Evolutionary conservation across 2,329 filamentous ascomycete species (phyloP), one percentile per base, ranked within the genome.

Genomic region (Passalora sequoiae): DNA sequence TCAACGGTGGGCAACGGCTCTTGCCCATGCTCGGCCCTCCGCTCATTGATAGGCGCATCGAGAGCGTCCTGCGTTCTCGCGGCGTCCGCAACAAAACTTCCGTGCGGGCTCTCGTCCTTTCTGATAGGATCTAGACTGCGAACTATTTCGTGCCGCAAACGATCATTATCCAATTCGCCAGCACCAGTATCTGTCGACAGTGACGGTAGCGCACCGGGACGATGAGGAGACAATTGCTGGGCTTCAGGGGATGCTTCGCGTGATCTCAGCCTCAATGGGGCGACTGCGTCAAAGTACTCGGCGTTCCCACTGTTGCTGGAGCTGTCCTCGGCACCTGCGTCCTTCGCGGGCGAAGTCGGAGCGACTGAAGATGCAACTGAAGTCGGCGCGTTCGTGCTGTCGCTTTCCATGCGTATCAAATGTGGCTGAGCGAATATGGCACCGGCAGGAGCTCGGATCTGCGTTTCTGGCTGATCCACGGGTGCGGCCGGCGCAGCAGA

Each of bases 71-170:
- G 59, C n/a, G 50, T 51, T 6, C 54, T 37, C 16, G 51, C 50
- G 15, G 40, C 36, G 30, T 59, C 55, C 19, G 57, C 56, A 4
- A 43, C 42, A 8, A 33, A 42, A 29, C 27, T 50, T 32, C 40
- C 56, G 32, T 21, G 38, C 19, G 20, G 15, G 15, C 22, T 15
- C 28, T 57, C 37, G 16, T 48, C 47, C 15, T 36, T 39, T 25
- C 50, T 51, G 9, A 69, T 60, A 0, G 81, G 75, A 42, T 74
- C 81, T 2, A 89, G 69, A 30, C 80, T 84, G 45, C 77, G 79
- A 40, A 87, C 79, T 42, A 89, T 89, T 55, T 89, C 86, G 46
- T 86, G 82, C 20, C 80, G 75, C 35, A 89, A 62, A 43, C 77
- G 72, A 52, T 89, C 85, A 56, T 77, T 88, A 56, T 88, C 84